phyloP scores from a whole-genome alignment of 495 filamentous ascomycete genomes.

The Penicillium cataractarum region DNA sequence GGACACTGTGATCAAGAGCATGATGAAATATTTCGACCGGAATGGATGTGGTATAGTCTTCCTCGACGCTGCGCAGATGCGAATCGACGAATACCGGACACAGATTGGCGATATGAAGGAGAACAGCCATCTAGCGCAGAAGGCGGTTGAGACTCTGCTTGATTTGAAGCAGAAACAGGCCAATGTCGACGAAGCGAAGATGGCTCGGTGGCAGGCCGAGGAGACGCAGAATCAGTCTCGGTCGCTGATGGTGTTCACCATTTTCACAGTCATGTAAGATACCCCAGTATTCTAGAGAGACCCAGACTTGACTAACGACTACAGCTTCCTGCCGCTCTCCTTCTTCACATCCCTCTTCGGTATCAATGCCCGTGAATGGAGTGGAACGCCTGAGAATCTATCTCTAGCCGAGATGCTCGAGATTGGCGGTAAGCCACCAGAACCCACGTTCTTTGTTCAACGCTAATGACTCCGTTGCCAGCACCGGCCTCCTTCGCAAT shows the following conservation, averaged over 20 bases:
- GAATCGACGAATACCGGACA: conserved; percentile 59
- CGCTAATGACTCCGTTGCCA: conserved; percentile 20
- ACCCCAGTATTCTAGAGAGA: too few species aligned
- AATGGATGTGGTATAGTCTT: conserved; percentile 40
- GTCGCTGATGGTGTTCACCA: conserved; percentile 71
- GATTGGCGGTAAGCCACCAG: conserved; percentile 35
- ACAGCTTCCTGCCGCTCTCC: conserved; percentile 61
- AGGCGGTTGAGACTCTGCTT: conserved; percentile 64
- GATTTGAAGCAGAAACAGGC: conserved; percentile 72
- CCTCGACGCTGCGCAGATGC: conserved; percentile 55
- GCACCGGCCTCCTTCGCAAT: conserved; percentile 45
- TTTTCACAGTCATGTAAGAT: conserved; percentile 67
- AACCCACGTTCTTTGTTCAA: not conserved
- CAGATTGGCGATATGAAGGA: conserved; percentile 62
- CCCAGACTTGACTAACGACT: conserved; percentile 28
- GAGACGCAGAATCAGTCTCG: conserved; percentile 64
- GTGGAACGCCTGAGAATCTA: conserved; percentile 40
- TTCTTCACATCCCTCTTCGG: conserved; percentile 72
- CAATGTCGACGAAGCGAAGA: conserved; percentile 67
- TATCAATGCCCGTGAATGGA: conserved; percentile 69
- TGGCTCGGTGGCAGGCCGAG: conserved; percentile 65
- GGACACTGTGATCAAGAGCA: conserved; percentile 50
- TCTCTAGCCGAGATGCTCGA: conserved; percentile 38
- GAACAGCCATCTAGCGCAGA: conserved; percentile 46
- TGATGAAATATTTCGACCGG: conserved; percentile 46